Conservation (phyloP, 2,329 filamentous ascomycete species). For the Fusarium bactridioides region DNA sequence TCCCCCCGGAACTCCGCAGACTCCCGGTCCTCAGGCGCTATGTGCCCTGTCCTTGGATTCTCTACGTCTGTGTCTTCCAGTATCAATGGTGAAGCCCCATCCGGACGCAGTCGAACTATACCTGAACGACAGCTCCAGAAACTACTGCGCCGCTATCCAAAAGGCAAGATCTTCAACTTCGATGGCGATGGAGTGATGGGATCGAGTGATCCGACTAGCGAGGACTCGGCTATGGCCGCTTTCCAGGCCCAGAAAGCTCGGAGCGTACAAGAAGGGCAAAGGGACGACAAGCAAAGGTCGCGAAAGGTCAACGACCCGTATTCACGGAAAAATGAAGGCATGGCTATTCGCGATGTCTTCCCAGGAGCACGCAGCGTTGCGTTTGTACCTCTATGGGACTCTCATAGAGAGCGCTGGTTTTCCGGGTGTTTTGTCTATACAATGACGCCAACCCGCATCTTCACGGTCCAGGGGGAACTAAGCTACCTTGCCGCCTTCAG, state of each 20-base stretch:
- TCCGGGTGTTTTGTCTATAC: conserved; percentile 61
- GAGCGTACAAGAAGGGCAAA: background rate
- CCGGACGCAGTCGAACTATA: background rate
- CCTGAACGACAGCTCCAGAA: conserved; percentile 16
- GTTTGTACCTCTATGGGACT: conserved; percentile 59
- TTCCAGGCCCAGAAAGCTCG: background rate
- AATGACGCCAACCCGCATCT: conserved; percentile 50
- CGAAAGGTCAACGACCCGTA: conserved; percentile 5
- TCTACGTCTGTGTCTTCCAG: conserved; percentile 47
- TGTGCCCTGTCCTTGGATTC: conserved; percentile 50
- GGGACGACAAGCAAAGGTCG: background rate
- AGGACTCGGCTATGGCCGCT: conserved; percentile 23
- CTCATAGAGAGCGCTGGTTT: conserved; percentile 56
- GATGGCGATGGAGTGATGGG: conserved; percentile 48
- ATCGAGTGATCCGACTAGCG: conserved; percentile 43
- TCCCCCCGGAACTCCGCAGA: conserved; percentile 33
- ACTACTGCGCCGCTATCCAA: conserved; percentile 49
- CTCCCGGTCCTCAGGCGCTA: conserved; percentile 22
- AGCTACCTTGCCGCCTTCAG: conserved; percentile 60
- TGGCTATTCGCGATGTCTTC: conserved; percentile 47
- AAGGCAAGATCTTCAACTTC: conserved; percentile 57
- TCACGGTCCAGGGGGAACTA: conserved; percentile 58
- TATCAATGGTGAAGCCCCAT: conserved; percentile 41
- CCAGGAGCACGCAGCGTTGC: conserved; percentile 56
- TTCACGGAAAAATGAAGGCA: conserved; percentile 29